Conservation (phyloP, 139 green algal species). For the Micromonas commoda region DNA sequence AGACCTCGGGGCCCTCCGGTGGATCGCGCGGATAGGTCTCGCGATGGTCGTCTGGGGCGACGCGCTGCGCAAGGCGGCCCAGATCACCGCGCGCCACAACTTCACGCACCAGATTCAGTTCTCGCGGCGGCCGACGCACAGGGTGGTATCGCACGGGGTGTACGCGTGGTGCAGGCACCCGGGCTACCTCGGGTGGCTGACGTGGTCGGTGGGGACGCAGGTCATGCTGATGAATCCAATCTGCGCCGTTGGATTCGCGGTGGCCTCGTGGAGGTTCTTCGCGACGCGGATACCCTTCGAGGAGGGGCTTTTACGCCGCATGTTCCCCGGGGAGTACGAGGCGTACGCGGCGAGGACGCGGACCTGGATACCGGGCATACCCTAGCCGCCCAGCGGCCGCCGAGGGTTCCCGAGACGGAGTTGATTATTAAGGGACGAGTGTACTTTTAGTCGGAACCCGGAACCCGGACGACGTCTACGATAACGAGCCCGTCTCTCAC, state of each 20-base stretch:
- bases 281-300: not conserved
- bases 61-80: slow-evolving; percentile 54
- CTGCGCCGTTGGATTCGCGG: slow-evolving; percentile 26
- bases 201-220: slow-evolving; percentile 75
- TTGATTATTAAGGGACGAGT: too few relatives aligned
- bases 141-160: slow-evolving; percentile 51
- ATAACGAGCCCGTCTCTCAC: too few relatives aligned
- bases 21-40: slow-evolving; percentile 35
- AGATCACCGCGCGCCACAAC: slow-evolving; percentile 51
- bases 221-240: slow-evolving; percentile 69
- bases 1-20: not conserved
- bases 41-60: slow-evolving; percentile 51
- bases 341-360: not conserved
- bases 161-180: slow-evolving; percentile 76
- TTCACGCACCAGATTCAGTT: slow-evolving; percentile 68
- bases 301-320: not conserved
- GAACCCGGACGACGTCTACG: too few relatives aligned
- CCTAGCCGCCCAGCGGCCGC: too few relatives aligned
- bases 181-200: slow-evolving; percentile 79
- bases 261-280: slow-evolving; percentile 4
- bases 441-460: too few relatives aligned
- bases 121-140: slow-evolving; percentile 39
- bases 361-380: slow-evolving; percentile 15
- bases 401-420: too few relatives aligned
- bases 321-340: slow-evolving; percentile 18